Base-by-base conservation (phyloP, 2,329 filamentous ascomycete species). In the Mollisiaceae sp. region DNA sequence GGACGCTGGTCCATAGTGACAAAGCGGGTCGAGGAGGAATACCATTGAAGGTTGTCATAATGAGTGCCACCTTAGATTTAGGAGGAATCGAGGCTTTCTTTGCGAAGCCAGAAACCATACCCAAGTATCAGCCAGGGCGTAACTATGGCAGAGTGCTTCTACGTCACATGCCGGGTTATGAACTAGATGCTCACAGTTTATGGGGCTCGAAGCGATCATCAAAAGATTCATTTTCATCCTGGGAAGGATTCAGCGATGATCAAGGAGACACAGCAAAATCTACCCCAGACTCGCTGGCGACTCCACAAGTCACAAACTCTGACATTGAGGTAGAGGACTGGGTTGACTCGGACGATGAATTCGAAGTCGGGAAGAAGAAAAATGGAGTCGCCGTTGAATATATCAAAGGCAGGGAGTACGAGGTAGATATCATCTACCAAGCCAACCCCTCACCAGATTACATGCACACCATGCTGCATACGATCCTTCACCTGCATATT, bases 1-100 rank as follows among this genome's bases (percentile, higher is more conserved):
- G 92, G 75, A 90, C 91, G 67, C 86, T 98, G 56, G 80, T 95
- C 1, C 81, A 83, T 0, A 82, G 85, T 2, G 82, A 88, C 63
- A 85, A 86, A 43, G 82, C 85, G 54, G 88, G 88, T 8, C 86
- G 91, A 4, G 88, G 89, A 8, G 91, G 91, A 5, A 81, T 90
- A 36, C 89, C 91, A 0, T 80, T 99, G 63, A 98, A 97, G 77
- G 88, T 98, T 3, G 86, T 97, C 39, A 87, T 98, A 75, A 99
- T 99, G 95, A 97, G 94, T 83, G 95, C 95, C 59, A 99, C 95
- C 8, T 92, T 93, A 43, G 92, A 98, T 77, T 89, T 97, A 65
- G 89, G 94, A 66, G 87, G 85, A 63, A 87, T 98, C 38, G 83
- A 87, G 52, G 81, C 82, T 0, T 98, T 97, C 77, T 97, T 98